Conservation (phyloP, 768 basidiomycete genomes). For the Clitopilus passeckerianus region DNA sequence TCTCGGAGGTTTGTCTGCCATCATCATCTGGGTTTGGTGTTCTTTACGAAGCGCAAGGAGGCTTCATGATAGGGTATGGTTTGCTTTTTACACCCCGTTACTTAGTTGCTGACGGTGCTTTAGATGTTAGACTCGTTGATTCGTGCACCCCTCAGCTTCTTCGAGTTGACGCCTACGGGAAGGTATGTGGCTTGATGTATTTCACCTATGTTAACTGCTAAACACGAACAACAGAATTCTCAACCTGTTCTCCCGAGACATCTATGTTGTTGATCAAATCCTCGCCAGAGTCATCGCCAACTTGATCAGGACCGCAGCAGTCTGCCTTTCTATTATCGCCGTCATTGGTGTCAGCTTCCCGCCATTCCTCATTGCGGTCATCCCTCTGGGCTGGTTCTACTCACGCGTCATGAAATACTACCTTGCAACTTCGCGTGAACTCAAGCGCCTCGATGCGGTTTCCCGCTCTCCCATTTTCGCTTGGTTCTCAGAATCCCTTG, state of each 20-base stretch:
- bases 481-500: conserved; percentile 76
- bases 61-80: conserved; percentile 71
- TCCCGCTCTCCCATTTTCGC: conserved; percentile 90
- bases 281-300: conserved; percentile 73
- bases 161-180: conserved; percentile 85
- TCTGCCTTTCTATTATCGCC: conserved; percentile 52
- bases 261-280: conserved; percentile 80
- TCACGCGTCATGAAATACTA: conserved; percentile 79
- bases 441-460: conserved; percentile 85
- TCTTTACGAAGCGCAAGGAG: conserved; percentile 67
- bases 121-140: conserved; percentile 81
- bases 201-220: not conserved
- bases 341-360: conserved; percentile 85
- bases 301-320: conserved; percentile 59
- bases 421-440: conserved; percentile 78
- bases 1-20: conserved; percentile 47
- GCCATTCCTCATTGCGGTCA: conserved; percentile 67
- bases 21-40: conserved; percentile 76
- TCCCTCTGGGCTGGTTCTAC: conserved; percentile 81
- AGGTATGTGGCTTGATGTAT: conserved; percentile 33
- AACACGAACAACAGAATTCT: conserved; percentile 50
- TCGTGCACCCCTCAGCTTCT: conserved; percentile 81
- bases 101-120: not conserved
- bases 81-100: not conserved
- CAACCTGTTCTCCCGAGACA: conserved; percentile 89